Percentiles rank a stretch among this genome's conserved stretches.
These are phyloP conservation scores for Cladophialophora psammophila DNA, from an alignment of 2,329 filamentous ascomycete genomes.

Conservation along the genomic window DNA sequence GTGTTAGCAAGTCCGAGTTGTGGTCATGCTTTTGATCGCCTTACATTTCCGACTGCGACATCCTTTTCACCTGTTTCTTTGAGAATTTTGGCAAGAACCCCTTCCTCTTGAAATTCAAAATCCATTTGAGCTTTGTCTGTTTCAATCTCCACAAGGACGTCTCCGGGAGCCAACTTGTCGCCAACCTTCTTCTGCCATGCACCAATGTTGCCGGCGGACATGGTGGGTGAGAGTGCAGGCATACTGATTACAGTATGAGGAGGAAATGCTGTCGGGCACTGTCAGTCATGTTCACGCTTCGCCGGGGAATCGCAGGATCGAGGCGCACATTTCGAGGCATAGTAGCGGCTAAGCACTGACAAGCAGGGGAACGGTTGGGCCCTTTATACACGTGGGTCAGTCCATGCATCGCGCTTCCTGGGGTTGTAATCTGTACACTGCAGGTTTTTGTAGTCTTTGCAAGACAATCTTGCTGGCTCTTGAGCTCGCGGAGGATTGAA, in stretches of 20 bases:
- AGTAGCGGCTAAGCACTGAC: constrained; percentile 69
- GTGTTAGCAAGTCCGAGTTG: constrained; percentile 43
- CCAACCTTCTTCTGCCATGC: constrained; percentile 97
- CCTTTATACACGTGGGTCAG: constrained; percentile 31
- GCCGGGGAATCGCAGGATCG: constrained; percentile 15
- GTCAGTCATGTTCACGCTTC: constrained; percentile 34
- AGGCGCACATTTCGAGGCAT: constrained; percentile 71
- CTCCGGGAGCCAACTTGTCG: constrained; percentile 84
- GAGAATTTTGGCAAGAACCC: constrained; percentile 90
- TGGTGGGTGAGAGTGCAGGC: constrained; percentile 97
- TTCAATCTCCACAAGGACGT: constrained; percentile 97
- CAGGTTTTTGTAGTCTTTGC: constrained; percentile 52
- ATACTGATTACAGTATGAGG: constrained; percentile 95
- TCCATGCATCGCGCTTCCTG: constrained; percentile 4
- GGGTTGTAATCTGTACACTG: constrained; percentile 47
- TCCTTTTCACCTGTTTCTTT: constrained; percentile 95
- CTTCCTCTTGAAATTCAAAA: constrained; percentile 99
- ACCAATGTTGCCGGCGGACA: constrained; percentile 96
- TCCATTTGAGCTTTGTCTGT: constrained; percentile 99
- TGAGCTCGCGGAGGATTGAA: constrained; percentile 48
- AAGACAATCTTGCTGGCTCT: constrained; percentile 53
- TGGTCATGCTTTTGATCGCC: constrained; percentile 51
- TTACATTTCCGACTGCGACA: constrained; percentile 89
- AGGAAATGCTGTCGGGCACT: constrained; percentile 74
- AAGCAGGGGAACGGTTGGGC: constrained; percentile 55